Evolutionary conservation across 768 basidiomycete genomes (phyloP), one percentile per base, ranked within the genome.

Genomic region (Dioszegia crocea): DNA sequence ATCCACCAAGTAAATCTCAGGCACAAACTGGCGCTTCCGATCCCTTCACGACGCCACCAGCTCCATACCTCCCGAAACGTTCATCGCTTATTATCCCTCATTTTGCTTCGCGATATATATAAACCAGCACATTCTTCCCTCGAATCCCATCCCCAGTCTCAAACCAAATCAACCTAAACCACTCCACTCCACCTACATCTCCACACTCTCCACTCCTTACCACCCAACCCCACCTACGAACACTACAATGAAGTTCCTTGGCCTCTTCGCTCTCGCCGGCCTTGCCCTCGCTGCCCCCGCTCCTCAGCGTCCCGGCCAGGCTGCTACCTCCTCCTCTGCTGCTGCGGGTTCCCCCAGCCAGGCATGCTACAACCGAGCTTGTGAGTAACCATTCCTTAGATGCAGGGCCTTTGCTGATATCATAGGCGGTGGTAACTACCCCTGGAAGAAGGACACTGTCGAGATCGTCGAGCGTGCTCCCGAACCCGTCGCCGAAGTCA

Each of bases 181-280:
- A 30, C 23, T 55, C 46, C 53, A 43, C 24, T 14, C 39, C 26
- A 43, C 39, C 14, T 44, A 27, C 27, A 30, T 49, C 41, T n/a
- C 50, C 46, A 16, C 39, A 24, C 26, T 31, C 31, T 45, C 36
- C 1, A 16, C 29, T 5, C 31, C 9, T 36, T 2, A 27, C n/a
- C 21, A 10, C 23, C 45, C 38, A 31, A 44, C 17, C 44, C 31
- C 11, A n/a, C 45, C 46, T 21, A 21, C 52, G n/a, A n/a, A n/a
- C n/a, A 39, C 30, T 60, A 63, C 31, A 50, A 74, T 74, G 73
- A 71, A 74, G 64, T 71, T 74, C 65, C 33, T 64, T 58, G 47
- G 68, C 47, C 55, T 69, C 56, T 40, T 71, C 54, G 44, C 66
- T 56, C 68, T 60, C 44, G 57, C 68, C 50, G 62, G 65, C 57